phyloP scores from a whole-genome alignment of 2,329 filamentous ascomycete genomes.

The Pseudogymnoascus sp. region DNA sequence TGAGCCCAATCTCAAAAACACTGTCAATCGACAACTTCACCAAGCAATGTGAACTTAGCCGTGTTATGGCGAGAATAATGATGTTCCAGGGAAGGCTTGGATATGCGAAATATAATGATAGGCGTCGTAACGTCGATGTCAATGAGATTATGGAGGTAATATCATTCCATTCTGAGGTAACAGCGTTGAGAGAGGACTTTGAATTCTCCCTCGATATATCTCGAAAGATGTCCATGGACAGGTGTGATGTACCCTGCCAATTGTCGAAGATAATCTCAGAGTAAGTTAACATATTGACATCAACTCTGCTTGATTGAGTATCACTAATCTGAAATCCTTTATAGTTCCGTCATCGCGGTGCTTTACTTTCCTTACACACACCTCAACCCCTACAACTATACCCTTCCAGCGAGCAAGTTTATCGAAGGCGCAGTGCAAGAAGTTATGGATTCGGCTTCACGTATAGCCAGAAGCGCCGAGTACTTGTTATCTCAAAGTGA shows the following conservation, averaged over 20 bases:
- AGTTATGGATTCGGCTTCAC: constrained; percentile 2
- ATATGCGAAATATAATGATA: constrained; percentile 7
- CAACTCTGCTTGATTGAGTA: neutral
- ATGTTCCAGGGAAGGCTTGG: constrained; percentile 1
- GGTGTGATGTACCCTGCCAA: constrained; percentile 7
- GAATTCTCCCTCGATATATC: neutral
- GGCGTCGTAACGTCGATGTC: neutral
- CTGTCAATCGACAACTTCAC: constrained; percentile 10
- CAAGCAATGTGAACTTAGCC: constrained; percentile 10
- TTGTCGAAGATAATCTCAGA: constrained; percentile 1
- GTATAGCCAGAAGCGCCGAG: constrained; percentile 8
- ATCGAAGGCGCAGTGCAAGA: constrained; percentile 1
- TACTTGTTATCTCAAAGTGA: neutral
- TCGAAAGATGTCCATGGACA: neutral
- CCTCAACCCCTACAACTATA: neutral
- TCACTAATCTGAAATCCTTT: neutral
- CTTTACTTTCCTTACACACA: constrained; percentile 4
- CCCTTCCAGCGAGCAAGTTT: neutral
- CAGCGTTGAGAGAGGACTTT: neutral
- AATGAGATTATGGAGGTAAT: constrained; percentile 9
- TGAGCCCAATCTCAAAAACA: neutral
- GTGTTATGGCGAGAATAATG: constrained; percentile 10
- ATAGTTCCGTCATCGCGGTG: neutral
- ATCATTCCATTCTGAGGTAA: constrained; percentile 7
- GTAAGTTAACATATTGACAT: neutral